Conservation (phyloP, 2,329 filamentous ascomycete species). For the Dactylella cylindrospora region DNA sequence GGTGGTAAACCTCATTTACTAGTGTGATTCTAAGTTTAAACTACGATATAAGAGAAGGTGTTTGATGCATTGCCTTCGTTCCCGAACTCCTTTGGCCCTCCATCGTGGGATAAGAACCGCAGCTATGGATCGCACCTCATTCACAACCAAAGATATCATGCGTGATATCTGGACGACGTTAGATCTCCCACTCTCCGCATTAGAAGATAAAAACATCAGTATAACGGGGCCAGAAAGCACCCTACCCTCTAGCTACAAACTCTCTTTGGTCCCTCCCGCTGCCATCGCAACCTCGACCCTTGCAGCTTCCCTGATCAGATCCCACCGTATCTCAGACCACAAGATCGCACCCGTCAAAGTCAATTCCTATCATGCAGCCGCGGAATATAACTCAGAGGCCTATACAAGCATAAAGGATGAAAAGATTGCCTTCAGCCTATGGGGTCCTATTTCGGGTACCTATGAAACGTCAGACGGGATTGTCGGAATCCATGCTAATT, state of each 20-base stretch:
- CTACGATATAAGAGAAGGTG: too few relatives aligned
- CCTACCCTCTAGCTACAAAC: conserved; percentile 26
- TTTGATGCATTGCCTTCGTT: too few relatives aligned
- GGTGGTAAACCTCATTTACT: too few relatives aligned
- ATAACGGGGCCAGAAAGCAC: conserved; percentile 23
- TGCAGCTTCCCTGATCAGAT: conserved; percentile 56
- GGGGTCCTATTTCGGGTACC: conserved; percentile 58
- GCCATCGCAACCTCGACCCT: conserved; percentile 59
- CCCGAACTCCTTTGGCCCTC: neutral
- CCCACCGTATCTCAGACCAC: conserved; percentile 49
- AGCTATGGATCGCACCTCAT: conserved; percentile 6
- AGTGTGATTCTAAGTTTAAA: too few relatives aligned
- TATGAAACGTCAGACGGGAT: conserved; percentile 59
- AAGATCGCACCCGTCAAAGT: conserved; percentile 54
- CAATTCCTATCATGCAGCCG: conserved; percentile 55
- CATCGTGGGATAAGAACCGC: neutral
- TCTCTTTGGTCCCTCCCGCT: conserved; percentile 22
- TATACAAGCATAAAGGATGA: conserved; percentile 1
- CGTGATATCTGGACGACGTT: conserved; percentile 26
- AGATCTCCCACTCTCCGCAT: conserved; percentile 10
- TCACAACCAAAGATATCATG: conserved; percentile 12
- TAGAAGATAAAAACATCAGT: conserved; percentile 3
- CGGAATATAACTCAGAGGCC: conserved; percentile 60
- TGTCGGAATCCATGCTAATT: conserved; percentile 61
- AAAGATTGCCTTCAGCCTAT: conserved; percentile 48